These are phyloP conservation scores for Arachis stenosperma DNA, from an alignment of 306 rosid genomes.

Conservation along the genomic window DNA sequence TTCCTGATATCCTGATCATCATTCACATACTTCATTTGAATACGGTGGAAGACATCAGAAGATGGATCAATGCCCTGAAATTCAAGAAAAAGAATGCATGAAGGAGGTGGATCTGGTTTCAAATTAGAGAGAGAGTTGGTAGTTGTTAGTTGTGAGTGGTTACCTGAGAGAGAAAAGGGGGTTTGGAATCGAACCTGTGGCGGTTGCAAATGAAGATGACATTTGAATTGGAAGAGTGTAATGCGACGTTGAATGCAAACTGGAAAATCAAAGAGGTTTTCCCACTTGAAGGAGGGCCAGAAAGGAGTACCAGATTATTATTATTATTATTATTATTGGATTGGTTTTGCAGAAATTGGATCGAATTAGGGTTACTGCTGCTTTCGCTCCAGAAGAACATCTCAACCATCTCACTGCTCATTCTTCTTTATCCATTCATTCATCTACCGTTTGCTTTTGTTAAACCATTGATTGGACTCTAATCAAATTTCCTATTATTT, in stretches of 20 bases:
- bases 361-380: conserved; percentile 6
- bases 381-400: conserved; percentile 60
- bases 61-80: conserved; percentile 75
- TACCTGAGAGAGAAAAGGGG: conserved; percentile 92
- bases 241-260: conserved; percentile 70
- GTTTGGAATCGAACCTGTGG: conserved; percentile 61
- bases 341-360: conserved; percentile 27
- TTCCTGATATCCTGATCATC: conserved; percentile 78
- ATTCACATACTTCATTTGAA: conserved; percentile 85
- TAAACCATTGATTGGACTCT: no score
- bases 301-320: conserved; percentile 54
- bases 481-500: no score
- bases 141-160: neutral
- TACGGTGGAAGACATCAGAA: conserved; percentile 61
- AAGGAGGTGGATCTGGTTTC: neutral
- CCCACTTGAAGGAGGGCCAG: conserved; percentile 95
- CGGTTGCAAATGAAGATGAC: conserved; percentile 79
- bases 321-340: neutral
- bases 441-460: no score
- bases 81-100: neutral
- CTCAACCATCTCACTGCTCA: conserved; percentile 45
- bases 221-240: conserved; percentile 32
- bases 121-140: neutral
- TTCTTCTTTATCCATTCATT: no score
- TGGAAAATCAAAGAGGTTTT: conserved; percentile 85